phyloP scores from a whole-genome alignment of 495 filamentous ascomycete species.

The Xylaria venustula region DNA sequence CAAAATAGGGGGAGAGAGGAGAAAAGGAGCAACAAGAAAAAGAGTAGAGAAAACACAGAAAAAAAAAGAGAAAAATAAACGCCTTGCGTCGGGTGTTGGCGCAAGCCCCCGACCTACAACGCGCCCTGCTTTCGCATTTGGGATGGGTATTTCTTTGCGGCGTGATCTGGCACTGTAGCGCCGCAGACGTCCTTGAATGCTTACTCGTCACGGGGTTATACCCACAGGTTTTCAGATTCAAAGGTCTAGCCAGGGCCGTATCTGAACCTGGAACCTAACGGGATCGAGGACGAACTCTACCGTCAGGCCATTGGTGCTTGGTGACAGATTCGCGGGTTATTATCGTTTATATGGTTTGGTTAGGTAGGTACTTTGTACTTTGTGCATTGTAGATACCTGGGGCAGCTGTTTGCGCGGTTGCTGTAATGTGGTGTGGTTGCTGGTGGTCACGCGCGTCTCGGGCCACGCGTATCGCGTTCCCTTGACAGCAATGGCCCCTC shows the following conservation, averaged over 20 bases:
- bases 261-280: background rate
- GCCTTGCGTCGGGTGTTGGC: background rate
- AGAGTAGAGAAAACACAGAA: background rate
- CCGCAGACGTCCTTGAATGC: background rate
- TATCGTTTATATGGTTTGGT: too few relatives aligned
- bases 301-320: conserved; percentile 7
- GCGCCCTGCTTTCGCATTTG: conserved; percentile 13
- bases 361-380: too few relatives aligned
- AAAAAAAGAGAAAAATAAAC: background rate
- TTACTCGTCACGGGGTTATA: background rate
- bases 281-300: conserved; percentile 2
- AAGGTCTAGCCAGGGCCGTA: conserved; percentile 7
- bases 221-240: too few relatives aligned
- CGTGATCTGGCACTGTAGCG: background rate
- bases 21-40: background rate
- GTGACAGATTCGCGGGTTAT: too few relatives aligned
- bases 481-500: too few relatives aligned
- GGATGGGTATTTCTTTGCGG: conserved; percentile 11
- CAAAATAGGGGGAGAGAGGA: too few relatives aligned
- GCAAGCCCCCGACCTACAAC: background rate
- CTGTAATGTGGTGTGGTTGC: too few relatives aligned
- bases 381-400: too few relatives aligned
- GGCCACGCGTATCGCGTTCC: too few relatives aligned
- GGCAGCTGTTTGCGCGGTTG: too few relatives aligned
- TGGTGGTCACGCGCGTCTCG: too few relatives aligned